Conservation (phyloP, 2,329 filamentous ascomycete genomes). For the Colletotrichum acutatum region DNA sequence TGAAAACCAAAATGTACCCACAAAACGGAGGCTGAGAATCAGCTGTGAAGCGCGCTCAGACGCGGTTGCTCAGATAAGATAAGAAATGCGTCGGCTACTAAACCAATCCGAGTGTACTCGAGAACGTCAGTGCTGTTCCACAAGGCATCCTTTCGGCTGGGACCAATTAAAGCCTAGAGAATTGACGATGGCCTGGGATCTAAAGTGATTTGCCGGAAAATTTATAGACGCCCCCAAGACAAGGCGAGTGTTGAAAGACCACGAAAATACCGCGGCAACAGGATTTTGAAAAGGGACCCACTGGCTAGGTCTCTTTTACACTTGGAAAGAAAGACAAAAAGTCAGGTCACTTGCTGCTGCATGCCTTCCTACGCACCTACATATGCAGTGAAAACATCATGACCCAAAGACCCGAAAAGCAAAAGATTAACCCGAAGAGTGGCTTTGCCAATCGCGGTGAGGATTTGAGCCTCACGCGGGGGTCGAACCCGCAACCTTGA, state of each 20-base stretch:
- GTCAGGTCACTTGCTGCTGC: too few relatives aligned
- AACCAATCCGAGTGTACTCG: not conserved
- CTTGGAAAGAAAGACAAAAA: too few relatives aligned
- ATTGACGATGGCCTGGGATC: not conserved
- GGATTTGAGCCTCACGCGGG: constrained; percentile 41
- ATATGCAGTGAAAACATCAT: too few relatives aligned
- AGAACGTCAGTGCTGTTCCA: not conserved
- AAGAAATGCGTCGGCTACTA: not conserved
- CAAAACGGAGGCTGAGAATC: not conserved
- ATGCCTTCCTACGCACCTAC: too few relatives aligned
- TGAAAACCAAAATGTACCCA: constrained; percentile 19
- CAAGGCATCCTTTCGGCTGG: not conserved
- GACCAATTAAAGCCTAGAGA: not conserved
- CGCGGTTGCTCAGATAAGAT: constrained; percentile 14
- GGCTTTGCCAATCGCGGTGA: constrained; percentile 19
- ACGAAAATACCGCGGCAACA: not conserved
- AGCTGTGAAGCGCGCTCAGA: not conserved
- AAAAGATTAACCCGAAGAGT: not conserved
- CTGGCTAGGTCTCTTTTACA: not conserved
- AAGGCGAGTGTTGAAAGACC: not conserved
- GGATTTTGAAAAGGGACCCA: not conserved
- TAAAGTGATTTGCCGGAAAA: not conserved
- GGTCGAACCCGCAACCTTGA: constrained; percentile 40
- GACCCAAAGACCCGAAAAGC: too few relatives aligned
- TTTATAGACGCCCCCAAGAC: not conserved